These are phyloP conservation scores for Viola pubescens DNA, from an alignment of 441 rosid species.

Conservation along the genomic window DNA sequence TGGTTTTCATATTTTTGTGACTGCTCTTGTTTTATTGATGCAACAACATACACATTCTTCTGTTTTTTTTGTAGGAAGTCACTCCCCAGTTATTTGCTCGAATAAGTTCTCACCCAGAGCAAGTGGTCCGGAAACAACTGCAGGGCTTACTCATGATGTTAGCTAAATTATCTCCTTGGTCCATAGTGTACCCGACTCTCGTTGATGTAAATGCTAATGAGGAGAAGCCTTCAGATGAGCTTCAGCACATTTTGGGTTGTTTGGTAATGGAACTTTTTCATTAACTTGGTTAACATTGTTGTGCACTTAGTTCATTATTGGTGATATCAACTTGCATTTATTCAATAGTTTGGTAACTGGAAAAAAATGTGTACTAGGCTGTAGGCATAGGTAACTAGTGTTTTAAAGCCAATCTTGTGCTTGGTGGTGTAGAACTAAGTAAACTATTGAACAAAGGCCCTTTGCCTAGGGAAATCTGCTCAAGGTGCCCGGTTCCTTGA, in stretches of 20 bases:
- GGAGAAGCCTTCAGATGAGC: constrained; percentile 76
- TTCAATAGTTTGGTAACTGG: background rate
- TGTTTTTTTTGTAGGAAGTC: constrained; percentile 48
- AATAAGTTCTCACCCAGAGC: constrained; percentile 90
- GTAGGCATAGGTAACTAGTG: background rate
- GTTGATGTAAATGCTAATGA: constrained; percentile 82
- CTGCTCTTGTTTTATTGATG: background rate
- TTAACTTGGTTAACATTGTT: constrained; percentile 10
- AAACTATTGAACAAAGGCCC: background rate
- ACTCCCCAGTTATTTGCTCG: constrained; percentile 95
- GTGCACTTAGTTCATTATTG: constrained; percentile 8
- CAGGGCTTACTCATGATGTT: constrained; percentile 78
- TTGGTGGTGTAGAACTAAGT: background rate
- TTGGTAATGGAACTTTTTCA: constrained; percentile 49
- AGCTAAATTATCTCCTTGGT: constrained; percentile 89
- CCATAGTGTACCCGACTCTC: constrained; percentile 84
- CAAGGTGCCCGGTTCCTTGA: background rate
- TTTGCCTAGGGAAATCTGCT: background rate
- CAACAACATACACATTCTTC: background rate
- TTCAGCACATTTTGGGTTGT: constrained; percentile 68
- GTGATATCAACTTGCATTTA: background rate
- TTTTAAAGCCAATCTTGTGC: background rate
- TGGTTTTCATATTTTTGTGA: background rate
- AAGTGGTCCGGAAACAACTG: constrained; percentile 77
- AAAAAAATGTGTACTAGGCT: constrained; percentile 1